Evolutionary conservation across 2,329 filamentous ascomycete species (phyloP), one percentile per base, ranked within the genome.

Genomic region (Plectosphaerella sp.): DNA sequence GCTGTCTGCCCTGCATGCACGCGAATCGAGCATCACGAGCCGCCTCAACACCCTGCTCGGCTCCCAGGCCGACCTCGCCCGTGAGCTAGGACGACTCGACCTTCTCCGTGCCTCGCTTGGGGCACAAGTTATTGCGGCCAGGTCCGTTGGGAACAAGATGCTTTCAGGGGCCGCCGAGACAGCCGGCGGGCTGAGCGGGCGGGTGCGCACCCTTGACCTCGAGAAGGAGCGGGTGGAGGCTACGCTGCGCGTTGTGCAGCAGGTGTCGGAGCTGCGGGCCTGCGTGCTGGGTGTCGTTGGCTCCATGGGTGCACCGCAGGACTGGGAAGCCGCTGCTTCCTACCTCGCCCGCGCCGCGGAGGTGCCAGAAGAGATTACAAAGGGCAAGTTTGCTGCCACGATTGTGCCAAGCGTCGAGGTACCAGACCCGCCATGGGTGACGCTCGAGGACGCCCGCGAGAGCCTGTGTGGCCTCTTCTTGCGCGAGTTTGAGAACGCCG

Each of bases 351-450:
- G 93, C 45, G 92, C 94, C 7, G 85, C 85, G 54, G 85, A 88
- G 59, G 85, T 99, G 12, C 92, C 93, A 0, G 79, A 85, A 48
- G 78, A 87, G 1, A 93, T 99, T 48, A 79, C 92, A 48, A 81
- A 88, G 59, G 91, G 94, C 24, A 82, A 84, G 15, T 99, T 99
- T 66, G 93, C 94, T 1, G 88, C 92, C 36, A 84, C 91, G 58
- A 93, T 96, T 65, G 94, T 99, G 9, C 94, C 94, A 1, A 97
- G 90, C 2, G 89, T 95, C 6, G 94, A 99, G 72, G 91, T 97
- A 14, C 94, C 94, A 0, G 94, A 99, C 68, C 80, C 91, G 37
- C 94, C 94, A 3, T 88, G 86, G 62, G 82, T 92, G 33, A 99
- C 94, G 6, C 77, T 99, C 51, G 86, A 96, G 63, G 84, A 84